Evolutionary conservation across 179 eudicot species (phyloP).

Genomic region (Patellifolia procumbens): DNA sequence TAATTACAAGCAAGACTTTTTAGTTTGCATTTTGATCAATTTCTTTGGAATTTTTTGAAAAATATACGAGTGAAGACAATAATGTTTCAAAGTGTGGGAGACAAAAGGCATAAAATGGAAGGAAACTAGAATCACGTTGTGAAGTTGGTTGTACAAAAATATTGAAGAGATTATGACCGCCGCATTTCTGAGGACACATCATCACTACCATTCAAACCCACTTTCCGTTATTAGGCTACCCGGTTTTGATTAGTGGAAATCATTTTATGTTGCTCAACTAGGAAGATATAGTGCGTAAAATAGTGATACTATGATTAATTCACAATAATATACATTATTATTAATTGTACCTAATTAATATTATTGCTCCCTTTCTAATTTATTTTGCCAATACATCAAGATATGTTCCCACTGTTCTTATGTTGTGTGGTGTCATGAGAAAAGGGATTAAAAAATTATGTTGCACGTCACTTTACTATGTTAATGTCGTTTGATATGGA

Average conservation of each 20-base stretch:
- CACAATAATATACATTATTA: not conserved
- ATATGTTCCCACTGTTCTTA: no score
- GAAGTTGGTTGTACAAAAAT: no score
- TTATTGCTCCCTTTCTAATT: not conserved
- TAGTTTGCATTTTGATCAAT: no score
- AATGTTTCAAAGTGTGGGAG: not conserved
- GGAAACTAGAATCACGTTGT: not conserved
- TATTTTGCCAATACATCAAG: not conserved
- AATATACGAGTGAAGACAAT: no score
- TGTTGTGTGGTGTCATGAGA: constrained; percentile 29
- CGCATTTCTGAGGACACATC: constrained; percentile 20
- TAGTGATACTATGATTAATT: constrained; percentile 11
- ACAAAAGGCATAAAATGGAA: not conserved
- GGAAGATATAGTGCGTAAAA: constrained; percentile 15
- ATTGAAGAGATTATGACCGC: constrained; percentile 17
- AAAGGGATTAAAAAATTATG: no score
- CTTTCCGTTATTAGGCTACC: constrained; percentile 29
- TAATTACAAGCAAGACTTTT: no score
- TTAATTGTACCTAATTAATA: not conserved
- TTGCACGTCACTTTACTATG: no score
- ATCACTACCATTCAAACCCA: constrained; percentile 25
- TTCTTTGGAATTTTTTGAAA: no score
- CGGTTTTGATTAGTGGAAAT: constrained; percentile 25
- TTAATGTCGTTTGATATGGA: no score
- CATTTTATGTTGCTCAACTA: constrained; percentile 14